These are phyloP conservation scores for Vigna radiata DNA, from an alignment of 306 rosid species.

Conservation along the genomic window DNA sequence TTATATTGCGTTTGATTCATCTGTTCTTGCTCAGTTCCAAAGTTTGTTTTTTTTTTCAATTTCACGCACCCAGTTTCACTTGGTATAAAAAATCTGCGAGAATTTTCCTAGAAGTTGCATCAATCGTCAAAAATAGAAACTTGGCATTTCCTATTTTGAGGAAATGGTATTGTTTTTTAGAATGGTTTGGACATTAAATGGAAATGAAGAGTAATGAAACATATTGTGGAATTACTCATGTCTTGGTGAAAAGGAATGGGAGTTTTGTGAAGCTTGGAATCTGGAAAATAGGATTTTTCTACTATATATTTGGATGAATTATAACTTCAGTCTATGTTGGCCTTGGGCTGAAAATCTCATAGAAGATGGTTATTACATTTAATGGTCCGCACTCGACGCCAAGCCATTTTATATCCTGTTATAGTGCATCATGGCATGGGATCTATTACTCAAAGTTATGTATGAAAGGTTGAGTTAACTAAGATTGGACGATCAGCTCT, in stretches of 20 bases:
- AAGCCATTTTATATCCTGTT: constrained; percentile 56
- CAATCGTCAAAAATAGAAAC: constrained; percentile 16
- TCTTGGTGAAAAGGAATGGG: constrained; percentile 58
- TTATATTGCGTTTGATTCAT: constrained; percentile 13
- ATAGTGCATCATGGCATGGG: constrained; percentile 64
- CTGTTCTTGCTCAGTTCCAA: background rate
- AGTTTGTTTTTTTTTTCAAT: background rate
- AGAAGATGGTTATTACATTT: constrained; percentile 75
- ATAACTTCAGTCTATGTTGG: constrained; percentile 58
- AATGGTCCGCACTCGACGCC: constrained; percentile 76
- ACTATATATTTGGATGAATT: constrained; percentile 59
- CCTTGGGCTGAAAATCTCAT: constrained; percentile 62
- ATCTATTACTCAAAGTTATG: constrained; percentile 58
- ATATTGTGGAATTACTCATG: constrained; percentile 31
- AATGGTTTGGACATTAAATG: background rate
- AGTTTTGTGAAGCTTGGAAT: constrained; percentile 61
- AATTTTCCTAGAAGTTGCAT: background rate
- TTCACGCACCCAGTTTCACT: background rate
- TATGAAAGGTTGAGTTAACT: constrained; percentile 71
- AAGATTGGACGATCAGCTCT: constrained; percentile 67
- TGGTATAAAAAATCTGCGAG: background rate
- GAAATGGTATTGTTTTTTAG: constrained; percentile 44
- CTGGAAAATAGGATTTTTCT: constrained; percentile 74
- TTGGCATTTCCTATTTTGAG: background rate
- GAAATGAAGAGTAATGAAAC: background rate